Conservation (phyloP, 2,329 filamentous ascomycete genomes). For the Colletotrichum sp. region DNA sequence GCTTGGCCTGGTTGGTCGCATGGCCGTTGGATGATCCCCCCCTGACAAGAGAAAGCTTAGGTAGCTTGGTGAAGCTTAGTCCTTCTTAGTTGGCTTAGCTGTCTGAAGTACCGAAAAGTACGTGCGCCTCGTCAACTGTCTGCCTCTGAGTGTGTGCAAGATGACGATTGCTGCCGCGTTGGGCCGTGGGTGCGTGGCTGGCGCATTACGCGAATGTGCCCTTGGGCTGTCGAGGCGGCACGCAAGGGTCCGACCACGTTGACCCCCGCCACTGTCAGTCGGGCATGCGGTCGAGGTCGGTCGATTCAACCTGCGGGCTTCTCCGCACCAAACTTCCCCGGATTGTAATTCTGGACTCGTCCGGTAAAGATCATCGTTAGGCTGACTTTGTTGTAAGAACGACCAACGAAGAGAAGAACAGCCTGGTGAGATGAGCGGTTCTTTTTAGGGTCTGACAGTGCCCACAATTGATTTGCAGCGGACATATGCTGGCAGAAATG, state of each 20-base stretch:
- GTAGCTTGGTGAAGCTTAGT: slow-evolving; percentile 10
- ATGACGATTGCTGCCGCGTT: slow-evolving; percentile 5
- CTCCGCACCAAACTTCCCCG: not conserved
- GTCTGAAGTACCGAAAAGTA: not conserved
- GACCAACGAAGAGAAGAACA: not conserved
- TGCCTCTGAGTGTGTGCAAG: not conserved
- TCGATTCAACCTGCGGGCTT: not conserved
- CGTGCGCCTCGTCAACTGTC: not conserved
- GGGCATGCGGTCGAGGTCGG: not conserved
- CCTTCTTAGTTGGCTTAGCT: not conserved
- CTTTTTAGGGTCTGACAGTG: not conserved
- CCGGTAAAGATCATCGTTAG: not conserved
- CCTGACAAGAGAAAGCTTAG: not conserved
- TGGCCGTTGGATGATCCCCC: not conserved
- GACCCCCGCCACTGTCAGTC: not conserved
- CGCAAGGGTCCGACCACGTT: not conserved
- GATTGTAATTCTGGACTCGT: not conserved
- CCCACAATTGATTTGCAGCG: not conserved
- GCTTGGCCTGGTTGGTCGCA: not conserved
- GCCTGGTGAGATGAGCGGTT: not conserved
- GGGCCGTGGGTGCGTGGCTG: not conserved
- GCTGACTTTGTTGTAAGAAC: not conserved
- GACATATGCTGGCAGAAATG: not conserved
- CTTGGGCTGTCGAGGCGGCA: not conserved
- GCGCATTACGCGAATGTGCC: not conserved